A percentile compares a stretch with the other conserved stretches of the same genome.
Conservation (phyloP, 2,329 filamentous ascomycete genomes). For the Paecilomyces sp. region DNA sequence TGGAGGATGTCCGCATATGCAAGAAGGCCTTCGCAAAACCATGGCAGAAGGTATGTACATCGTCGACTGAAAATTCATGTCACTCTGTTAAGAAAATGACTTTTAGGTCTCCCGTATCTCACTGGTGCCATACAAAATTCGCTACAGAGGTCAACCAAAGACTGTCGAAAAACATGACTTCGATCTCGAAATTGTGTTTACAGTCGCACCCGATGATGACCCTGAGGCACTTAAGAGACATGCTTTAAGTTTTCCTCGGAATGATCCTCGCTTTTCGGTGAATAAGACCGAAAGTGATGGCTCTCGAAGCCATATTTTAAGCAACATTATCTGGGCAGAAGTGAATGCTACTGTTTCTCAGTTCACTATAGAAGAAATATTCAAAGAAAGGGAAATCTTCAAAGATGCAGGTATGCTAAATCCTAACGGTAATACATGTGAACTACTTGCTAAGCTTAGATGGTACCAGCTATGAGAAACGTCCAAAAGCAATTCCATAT, state of each 20-base stretch:
- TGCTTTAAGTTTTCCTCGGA: constrained; percentile 66
- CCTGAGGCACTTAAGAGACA: constrained; percentile 68
- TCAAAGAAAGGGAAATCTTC: constrained; percentile 68
- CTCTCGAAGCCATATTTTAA: constrained; percentile 60
- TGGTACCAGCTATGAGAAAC: constrained; percentile 55
- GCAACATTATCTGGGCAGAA: constrained; percentile 84
- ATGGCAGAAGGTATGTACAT: constrained; percentile 50
- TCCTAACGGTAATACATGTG: constrained; percentile 13
- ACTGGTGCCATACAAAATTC: constrained; percentile 60
- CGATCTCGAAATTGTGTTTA: constrained; percentile 74
- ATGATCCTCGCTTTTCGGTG: constrained; percentile 40
- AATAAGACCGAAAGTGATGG: constrained; percentile 39
- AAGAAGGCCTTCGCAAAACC: constrained; percentile 70
- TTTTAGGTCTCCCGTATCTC: constrained; percentile 29
- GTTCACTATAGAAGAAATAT: constrained; percentile 93
- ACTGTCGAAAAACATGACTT: constrained; percentile 83
- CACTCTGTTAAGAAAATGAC: not conserved
- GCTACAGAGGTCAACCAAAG: constrained; percentile 79
- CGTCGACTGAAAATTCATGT: not conserved
- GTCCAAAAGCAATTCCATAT: constrained; percentile 74
- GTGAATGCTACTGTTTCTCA: constrained; percentile 73
- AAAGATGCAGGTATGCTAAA: constrained; percentile 55
- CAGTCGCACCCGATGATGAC: constrained; percentile 72
- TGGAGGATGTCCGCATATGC: constrained; percentile 66
- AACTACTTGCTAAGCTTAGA: constrained; percentile 3